A percentile compares a stretch with the other conserved stretches of the same genome.
These are phyloP conservation scores for Claviceps quebecensis DNA, from an alignment of 2,329 filamentous ascomycete genomes.

Conservation along the genomic window DNA sequence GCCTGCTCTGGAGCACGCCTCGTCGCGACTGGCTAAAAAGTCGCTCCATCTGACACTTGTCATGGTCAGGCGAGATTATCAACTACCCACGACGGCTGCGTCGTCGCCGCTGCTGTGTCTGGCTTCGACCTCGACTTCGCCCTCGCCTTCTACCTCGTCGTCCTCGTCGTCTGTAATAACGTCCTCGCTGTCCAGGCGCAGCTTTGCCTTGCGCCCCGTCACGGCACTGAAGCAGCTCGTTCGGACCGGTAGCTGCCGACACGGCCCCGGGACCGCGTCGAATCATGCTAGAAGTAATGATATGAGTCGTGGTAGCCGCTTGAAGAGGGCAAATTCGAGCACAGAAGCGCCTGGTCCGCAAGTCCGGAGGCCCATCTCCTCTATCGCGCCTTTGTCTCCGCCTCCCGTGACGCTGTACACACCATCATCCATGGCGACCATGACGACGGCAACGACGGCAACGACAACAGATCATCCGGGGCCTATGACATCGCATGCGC, in stretches of 20 bases:
- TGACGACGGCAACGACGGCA: not conserved
- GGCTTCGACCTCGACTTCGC: not conserved
- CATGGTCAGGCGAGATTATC: constrained; percentile 41
- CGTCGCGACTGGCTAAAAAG: constrained; percentile 40
- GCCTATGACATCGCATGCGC: constrained; percentile 25
- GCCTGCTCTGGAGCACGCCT: constrained; percentile 44
- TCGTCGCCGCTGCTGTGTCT: constrained; percentile 4
- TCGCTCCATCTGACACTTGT: constrained; percentile 42
- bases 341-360: constrained; percentile 15
- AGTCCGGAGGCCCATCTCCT: constrained; percentile 14
- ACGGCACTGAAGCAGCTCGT: constrained; percentile 20
- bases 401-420: constrained; percentile 36
- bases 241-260: constrained; percentile 12
- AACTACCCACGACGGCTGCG: constrained; percentile 28
- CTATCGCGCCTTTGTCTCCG: constrained; percentile 23
- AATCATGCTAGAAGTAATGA: constrained; percentile 4
- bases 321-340: constrained; percentile 2
- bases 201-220: constrained; percentile 14
- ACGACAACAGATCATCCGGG: constrained; percentile 15
- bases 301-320: not conserved
- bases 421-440: constrained; percentile 19
- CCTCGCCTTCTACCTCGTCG: constrained; percentile 15
- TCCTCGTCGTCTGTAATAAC: constrained; percentile 11
- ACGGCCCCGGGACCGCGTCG: constrained; percentile 1
- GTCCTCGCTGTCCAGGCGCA: constrained; percentile 5